Base-by-base conservation (phyloP, 2,329 filamentous ascomycete genomes). In the Penicillium sumatraense region DNA sequence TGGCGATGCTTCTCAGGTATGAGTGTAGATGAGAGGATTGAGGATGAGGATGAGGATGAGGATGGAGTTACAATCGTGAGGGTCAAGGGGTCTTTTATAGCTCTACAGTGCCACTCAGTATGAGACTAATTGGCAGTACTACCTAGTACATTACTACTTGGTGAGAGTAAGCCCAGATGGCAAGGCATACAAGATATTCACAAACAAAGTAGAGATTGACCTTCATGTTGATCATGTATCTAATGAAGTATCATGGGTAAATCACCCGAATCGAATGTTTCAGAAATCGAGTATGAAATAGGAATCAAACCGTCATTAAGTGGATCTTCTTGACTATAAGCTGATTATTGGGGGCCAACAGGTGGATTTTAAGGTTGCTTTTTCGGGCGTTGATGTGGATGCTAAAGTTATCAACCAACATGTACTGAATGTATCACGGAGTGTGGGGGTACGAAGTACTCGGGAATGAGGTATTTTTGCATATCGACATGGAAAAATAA, bases 281-380 rank as follows among this genome's bases (percentile, higher is more conserved):
- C n/a, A 20, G 41, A 20, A 14, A 11, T 18, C 14, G 6, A 10
- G 16, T 16, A 41, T 27, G 31, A 31, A 31, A 13, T n/a, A 13
- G 38, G 5, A n/a, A n/a, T 3, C 18, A 31, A 13, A 45, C 29
- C 26, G 26, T 45, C 41, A 31, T 42, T 16, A 41, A 40, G 23
- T 35, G 47, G 36, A 27, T 16, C 20, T 21, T 16, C 11, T 6
- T 16, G 26, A 26, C 9, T 20, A 38, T 29, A 36, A 23, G 21
- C 21, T 26, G 24, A 38, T 40, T 13, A 16, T 40, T 49, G 47
- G 47, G 47, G 47, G 47, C 47, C n/a, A 3, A 26, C 18, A 27
- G 41, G 36, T 50, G 48, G 48, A 50, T 26, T n/a, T 29, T 21
- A 41, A 41, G 48, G 48, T 42, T 50, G 16, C 23, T 27, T 16